Percentiles rank a stretch among this genome's conserved stretches.
Evolutionary conservation across 768 basidiomycete genomes (phyloP).

Genomic region (Macrocybe gigantea): DNA sequence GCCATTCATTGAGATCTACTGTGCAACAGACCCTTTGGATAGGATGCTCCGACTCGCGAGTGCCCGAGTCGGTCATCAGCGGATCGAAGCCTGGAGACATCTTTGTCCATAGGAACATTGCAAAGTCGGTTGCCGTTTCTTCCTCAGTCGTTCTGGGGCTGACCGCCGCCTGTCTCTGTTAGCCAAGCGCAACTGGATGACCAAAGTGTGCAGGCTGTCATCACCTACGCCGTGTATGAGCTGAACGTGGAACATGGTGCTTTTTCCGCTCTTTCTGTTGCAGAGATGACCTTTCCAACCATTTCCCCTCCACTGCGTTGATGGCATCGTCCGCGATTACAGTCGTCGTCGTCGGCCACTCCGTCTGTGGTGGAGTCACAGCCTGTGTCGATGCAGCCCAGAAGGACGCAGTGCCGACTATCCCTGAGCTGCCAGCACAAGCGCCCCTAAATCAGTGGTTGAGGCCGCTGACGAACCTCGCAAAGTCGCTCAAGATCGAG

Average conservation of each 20-base stretch:
- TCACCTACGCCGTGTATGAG: conserved; percentile 66
- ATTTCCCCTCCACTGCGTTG: conserved; percentile 8
- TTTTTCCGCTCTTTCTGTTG: conserved; percentile 24
- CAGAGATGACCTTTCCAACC: conserved; percentile 23
- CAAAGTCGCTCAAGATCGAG: conserved; percentile 39
- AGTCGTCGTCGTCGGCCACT: conserved; percentile 85
- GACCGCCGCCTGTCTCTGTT: neutral
- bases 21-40: conserved; percentile 62
- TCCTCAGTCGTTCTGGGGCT: neutral
- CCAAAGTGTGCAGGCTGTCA: conserved; percentile 62
- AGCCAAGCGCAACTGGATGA: conserved; percentile 76
- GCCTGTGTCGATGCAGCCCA: conserved; percentile 46
- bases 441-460: conserved; percentile 68
- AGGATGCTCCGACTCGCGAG: conserved; percentile 80
- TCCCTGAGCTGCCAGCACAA: conserved; percentile 27
- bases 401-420: conserved; percentile 25
- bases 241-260: conserved; percentile 76
- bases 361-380: conserved; percentile 71
- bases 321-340: conserved; percentile 11
- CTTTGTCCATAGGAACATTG: conserved; percentile 84
- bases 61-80: conserved; percentile 73
- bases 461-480: conserved; percentile 54
- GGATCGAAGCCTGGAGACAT: conserved; percentile 70
- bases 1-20: conserved; percentile 6
- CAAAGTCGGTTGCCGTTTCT: conserved; percentile 51